These are phyloP conservation scores for Phascolomyces articulosus DNA, from an alignment of 371 early-diverging fungal species.

Conservation along the genomic window DNA sequence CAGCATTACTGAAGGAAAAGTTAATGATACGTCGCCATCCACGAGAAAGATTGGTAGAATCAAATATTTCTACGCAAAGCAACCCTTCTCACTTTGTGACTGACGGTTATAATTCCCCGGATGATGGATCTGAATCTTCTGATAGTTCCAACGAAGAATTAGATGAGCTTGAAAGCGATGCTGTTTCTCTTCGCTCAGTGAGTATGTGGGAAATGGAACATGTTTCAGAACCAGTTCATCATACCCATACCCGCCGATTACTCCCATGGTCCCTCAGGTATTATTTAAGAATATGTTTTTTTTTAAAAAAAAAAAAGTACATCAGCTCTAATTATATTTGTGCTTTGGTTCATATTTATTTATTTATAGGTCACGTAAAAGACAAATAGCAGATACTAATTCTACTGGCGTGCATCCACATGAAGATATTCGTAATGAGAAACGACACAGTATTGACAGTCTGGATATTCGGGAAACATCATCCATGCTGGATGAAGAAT, in stretches of 20 bases:
- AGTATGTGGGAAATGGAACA: conserved; percentile 8
- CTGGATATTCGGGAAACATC: conserved; percentile 8
- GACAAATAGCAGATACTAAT: conserved; percentile 1
- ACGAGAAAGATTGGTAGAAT: conserved; percentile 15
- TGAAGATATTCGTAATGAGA: neutral
- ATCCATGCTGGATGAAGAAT: conserved; percentile 18
- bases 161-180: conserved; percentile 22
- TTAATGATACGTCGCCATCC: conserved; percentile 43
- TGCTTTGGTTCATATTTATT: too few species aligned
- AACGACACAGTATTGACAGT: conserved; percentile 20
- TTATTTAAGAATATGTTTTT: neutral
- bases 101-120: conserved; percentile 14
- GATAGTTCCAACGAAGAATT: conserved; percentile 22
- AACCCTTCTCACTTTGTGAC: neutral
- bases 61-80: conserved; percentile 17
- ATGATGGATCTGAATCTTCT: conserved; percentile 13
- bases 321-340: too few species aligned
- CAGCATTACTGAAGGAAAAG: conserved; percentile 49
- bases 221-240: neutral
- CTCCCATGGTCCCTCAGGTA: conserved; percentile 20
- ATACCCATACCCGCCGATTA: conserved; percentile 13
- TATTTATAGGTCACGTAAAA: conserved; percentile 16
- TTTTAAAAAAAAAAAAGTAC: too few species aligned
- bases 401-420: neutral
- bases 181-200: conserved; percentile 21